Conservation (phyloP, 768 basidiomycete species). For the Amylocystis lapponica region DNA sequence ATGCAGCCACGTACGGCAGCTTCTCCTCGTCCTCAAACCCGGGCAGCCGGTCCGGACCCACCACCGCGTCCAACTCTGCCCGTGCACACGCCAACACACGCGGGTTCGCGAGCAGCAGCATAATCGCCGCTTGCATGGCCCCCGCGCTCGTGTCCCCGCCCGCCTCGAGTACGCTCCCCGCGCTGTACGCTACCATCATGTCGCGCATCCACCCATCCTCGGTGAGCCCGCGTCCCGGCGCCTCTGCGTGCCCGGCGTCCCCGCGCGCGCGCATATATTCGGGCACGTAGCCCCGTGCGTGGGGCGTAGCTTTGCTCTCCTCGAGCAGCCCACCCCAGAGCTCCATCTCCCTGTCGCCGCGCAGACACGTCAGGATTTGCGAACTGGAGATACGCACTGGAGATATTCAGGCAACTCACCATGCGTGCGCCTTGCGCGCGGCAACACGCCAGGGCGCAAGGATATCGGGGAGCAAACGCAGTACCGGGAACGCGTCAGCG, state of each 20-base stretch:
- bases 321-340: conserved; percentile 1
- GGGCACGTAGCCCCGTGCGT: not conserved
- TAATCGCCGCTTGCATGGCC: conserved; percentile 22
- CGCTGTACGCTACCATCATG: conserved; percentile 24
- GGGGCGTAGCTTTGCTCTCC: not conserved
- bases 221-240: conserved; percentile 22
- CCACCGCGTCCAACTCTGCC: conserved; percentile 55
- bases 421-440: conserved; percentile 22
- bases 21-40: conserved; percentile 42
- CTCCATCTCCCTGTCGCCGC: conserved; percentile 1
- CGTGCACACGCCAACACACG: conserved; percentile 40
- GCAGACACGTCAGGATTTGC: not conserved
- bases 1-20: conserved; percentile 49
- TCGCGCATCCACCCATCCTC: conserved; percentile 27
- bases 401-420: conserved; percentile 11
- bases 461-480: conserved; percentile 22
- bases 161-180: conserved; percentile 25
- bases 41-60: conserved; percentile 49
- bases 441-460: conserved; percentile 22
- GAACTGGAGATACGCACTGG: too few relatives aligned
- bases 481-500: conserved; percentile 21
- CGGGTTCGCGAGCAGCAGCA: conserved; percentile 14
- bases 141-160: conserved; percentile 26
- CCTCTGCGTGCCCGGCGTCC: conserved; percentile 16
- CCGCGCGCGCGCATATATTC: conserved; percentile 9